These are phyloP conservation scores for Nitzschia sp. DNA, from an alignment of 108 stramenopile genomes.

Conservation along the genomic window DNA sequence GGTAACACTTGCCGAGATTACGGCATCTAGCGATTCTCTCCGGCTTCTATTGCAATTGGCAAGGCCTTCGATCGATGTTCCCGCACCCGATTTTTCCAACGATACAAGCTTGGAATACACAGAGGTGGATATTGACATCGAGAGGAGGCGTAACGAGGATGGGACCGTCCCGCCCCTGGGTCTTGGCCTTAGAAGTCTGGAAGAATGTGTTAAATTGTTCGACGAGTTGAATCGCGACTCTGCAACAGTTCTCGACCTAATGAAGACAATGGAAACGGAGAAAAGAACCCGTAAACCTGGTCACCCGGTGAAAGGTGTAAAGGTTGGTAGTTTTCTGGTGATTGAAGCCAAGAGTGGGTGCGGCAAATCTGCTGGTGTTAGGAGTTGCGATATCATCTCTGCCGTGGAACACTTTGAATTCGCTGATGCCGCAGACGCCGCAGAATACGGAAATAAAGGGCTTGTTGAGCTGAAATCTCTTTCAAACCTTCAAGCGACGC, in stretches of 20 bases:
- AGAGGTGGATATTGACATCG: conserved; percentile 4
- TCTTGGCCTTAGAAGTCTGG: conserved; percentile 3
- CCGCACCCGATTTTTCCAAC: conserved; percentile 21
- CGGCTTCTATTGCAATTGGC: conserved; percentile 7
- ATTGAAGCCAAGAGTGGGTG: background rate
- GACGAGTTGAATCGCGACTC: conserved; percentile 3
- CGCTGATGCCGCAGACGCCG: background rate
- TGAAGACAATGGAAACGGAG: background rate
- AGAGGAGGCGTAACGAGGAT: conserved; percentile 8
- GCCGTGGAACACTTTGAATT: conserved; percentile 21
- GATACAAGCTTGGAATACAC: background rate
- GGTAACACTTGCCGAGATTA: conserved; percentile 1
- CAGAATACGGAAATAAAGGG: background rate
- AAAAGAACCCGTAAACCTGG: background rate
- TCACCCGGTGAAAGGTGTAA: conserved; percentile 2
- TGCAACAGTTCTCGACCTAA: conserved; percentile 14
- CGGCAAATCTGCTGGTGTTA: conserved; percentile 24
- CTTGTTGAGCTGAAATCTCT: conserved; percentile 10
- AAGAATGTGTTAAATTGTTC: conserved; percentile 16
- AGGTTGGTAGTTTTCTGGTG: conserved; percentile 6
- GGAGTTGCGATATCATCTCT: conserved; percentile 30
- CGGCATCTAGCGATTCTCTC: conserved; percentile 9
- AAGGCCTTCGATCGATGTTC: background rate
- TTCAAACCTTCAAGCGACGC: background rate
- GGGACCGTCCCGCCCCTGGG: conserved; percentile 2